Base-by-base conservation (phyloP, 345 rosid species). In the Combretum micranthum region DNA sequence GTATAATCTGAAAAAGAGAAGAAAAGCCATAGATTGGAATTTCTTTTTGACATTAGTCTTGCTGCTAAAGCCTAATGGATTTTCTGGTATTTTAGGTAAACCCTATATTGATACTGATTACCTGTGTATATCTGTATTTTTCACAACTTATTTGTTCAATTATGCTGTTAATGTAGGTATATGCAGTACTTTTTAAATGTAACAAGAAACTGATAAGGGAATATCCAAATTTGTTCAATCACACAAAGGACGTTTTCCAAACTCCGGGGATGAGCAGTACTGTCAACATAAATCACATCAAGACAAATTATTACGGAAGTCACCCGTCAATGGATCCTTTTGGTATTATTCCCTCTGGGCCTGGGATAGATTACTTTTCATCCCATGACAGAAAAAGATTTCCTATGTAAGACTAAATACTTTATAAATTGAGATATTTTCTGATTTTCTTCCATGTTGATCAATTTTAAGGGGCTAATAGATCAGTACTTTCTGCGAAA, bases 121-220 rank as follows among this genome's bases (percentile, higher is more conserved):
- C n/a, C n/a, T n/a, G n/a, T n/a, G n/a, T n/a, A n/a, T n/a, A n/a
- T n/a, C n/a, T n/a, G n/a, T n/a, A n/a, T n/a, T 42, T 22, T 11
- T 44, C 14, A 19, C 18, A n/a, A 43, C 32, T 3, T 25, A 25
- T 7, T 32, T 32, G 39, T 5, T 52, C 4, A 20, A 20, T 22
- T 25, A 20, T 52, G 21, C 55, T 21, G 13, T 32, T 20, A 20
- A 25, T 56, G 18, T 63, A 77, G 82, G 80, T 78, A 19, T 75
- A 78, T 56, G 83, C 72, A 4, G 77, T 78, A 57, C 83, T 74
- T 64, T 78, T 78, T 73, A 78, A 78, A 68, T 74, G 83, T 69
- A 75, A 75, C 75, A 75, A 66, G 64, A 78, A 72, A 56, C 68
- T 67, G 37, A 55, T 75, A 3, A 58, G 79, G 42, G 80, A 78